Conservation (phyloP, 208 protist species). For the Trichomonas vaginalis region DNA sequence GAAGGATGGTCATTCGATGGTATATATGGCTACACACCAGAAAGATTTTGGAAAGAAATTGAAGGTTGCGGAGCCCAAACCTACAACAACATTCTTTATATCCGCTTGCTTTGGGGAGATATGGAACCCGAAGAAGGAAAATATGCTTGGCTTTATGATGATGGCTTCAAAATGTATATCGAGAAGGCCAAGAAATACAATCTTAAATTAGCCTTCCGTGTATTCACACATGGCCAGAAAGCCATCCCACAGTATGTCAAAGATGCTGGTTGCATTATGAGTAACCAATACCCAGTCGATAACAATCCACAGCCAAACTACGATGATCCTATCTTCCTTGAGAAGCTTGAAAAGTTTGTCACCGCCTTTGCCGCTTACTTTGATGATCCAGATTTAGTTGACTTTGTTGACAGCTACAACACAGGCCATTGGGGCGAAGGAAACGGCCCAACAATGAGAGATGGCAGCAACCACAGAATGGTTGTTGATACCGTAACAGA, state of each 20-base stretch:
- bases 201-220: background rate
- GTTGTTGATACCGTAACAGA: background rate
- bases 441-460: background rate
- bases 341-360: background rate
- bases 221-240: background rate
- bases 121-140: background rate
- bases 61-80: background rate
- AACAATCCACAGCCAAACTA: background rate
- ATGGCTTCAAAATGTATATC: background rate
- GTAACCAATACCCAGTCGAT: background rate
- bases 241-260: background rate
- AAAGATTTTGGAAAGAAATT: background rate
- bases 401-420: background rate
- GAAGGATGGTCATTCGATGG: background rate
- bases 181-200: background rate
- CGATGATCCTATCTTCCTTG: background rate
- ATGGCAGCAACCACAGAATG: background rate
- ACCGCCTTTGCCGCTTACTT: background rate
- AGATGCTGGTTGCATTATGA: background rate
- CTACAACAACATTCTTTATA: background rate
- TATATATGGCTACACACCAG: background rate
- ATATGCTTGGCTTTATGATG: background rate
- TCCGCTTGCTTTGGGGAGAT: background rate
- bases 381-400: background rate
- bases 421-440: background rate